Evolutionary conservation across 805 yeast genomes (phyloP), one percentile per base, ranked within the genome.

Genomic region (Ogataea saltuana): DNA sequence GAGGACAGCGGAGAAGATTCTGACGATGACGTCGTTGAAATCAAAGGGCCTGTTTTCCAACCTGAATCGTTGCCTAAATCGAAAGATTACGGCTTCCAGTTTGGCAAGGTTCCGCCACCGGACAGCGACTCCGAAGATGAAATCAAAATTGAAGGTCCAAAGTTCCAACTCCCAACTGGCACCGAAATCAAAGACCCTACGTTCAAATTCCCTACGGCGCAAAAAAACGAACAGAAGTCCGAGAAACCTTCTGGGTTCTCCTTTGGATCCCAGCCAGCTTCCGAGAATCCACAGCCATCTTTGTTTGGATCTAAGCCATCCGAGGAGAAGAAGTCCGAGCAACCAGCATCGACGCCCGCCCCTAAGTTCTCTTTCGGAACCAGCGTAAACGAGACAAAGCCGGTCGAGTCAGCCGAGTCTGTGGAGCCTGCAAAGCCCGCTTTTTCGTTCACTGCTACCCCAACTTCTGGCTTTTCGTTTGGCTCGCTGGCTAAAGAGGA

Each of bases 101-200:
- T 79, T 44, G 70, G 69, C 13, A 45, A 55, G 18, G 65, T 53
- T 17, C 65, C 68, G 4, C 60, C 61, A 20, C 59, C 58, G 15
- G 64, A 60, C 30, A 60, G 47, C 40, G 82, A 77, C 33, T 71
- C 78, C 1, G 86, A 80, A 25, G 80, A 80, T 16, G 85, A 80
- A 27, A 63, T 81, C 19, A 83, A 81, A 58, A 75, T 84, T 21
- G 78, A 85, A 61, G 95, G 95, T 1, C 95, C 95, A 16, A 64
- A 71, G 11, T 87, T 87, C 59, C 73, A 71, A 7, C 49, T 77
- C 22, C 60, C 58, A 12, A 55, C 68, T 2, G 51, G 50, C 21
- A 70, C 74, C 21, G 74, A 76, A 39, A 50, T 52, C 7, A 50
- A 55, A 16, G 61, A 58, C 33, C 47, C 63, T 30, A 64, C 53